Conservation (phyloP, 2,329 filamentous ascomycete species). For the Elsinoe perseae region DNA sequence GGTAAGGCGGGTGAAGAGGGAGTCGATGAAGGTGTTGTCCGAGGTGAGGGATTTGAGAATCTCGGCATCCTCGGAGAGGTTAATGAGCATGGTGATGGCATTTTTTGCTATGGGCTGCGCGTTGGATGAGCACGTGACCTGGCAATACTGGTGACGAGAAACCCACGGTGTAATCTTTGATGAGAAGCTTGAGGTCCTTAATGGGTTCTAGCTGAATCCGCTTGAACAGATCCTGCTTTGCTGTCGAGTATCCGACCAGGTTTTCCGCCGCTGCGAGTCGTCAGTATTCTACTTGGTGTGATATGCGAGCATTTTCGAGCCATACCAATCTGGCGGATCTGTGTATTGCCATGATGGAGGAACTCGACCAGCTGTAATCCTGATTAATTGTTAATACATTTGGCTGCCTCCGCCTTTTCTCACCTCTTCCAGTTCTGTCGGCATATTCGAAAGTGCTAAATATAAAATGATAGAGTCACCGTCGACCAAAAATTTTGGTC, state of each 20-base stretch:
- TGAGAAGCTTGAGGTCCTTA: slow-evolving; percentile 77
- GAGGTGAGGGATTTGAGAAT: slow-evolving; percentile 64
- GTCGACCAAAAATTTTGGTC: neutral
- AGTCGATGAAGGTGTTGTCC: slow-evolving; percentile 74
- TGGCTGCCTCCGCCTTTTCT: slow-evolving; percentile 10
- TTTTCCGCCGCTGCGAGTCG: slow-evolving; percentile 64
- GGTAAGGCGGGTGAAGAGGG: slow-evolving; percentile 64
- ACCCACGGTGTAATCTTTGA: slow-evolving; percentile 64
- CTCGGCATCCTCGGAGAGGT: slow-evolving; percentile 68
- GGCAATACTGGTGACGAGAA: slow-evolving; percentile 37
- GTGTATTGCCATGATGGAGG: slow-evolving; percentile 82
- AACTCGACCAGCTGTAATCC: slow-evolving; percentile 88
- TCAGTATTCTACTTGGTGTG: neutral
- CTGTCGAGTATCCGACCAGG: slow-evolving; percentile 72
- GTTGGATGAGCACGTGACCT: slow-evolving; percentile 10
- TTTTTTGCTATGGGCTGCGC: slow-evolving; percentile 79
- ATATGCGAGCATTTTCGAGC: slow-evolving; percentile 13
- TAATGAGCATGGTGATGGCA: slow-evolving; percentile 83
- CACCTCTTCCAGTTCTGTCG: slow-evolving; percentile 45
- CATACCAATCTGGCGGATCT: slow-evolving; percentile 73
- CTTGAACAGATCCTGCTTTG: slow-evolving; percentile 78
- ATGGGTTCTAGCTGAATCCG: slow-evolving; percentile 67
- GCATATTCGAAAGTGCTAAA: slow-evolving; percentile 31
- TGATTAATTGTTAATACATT: slow-evolving; percentile 5
- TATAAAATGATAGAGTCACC: neutral